Evolutionary conservation across 176 grass and related monocot genomes (phyloP), one percentile per base, ranked within the genome.

Genomic region (Puya raimondii): DNA sequence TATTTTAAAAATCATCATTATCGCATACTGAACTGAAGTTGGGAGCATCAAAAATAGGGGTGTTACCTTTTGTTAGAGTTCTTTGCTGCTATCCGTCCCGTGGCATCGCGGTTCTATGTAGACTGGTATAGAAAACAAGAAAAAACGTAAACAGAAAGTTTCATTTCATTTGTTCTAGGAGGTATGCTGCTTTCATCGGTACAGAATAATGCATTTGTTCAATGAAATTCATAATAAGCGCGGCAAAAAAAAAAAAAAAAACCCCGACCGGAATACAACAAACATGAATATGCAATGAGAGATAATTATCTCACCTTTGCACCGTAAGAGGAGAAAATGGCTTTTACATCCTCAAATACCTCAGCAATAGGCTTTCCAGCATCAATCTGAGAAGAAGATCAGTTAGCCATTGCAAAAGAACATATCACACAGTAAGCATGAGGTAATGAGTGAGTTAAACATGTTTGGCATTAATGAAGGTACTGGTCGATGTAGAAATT

Each of bases 281-380:
- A 8, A 17, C n/a, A 59, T 59, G 54, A 15, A 59, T 59, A 59
- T 59, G 14, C 54, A 59, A 59, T 59, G 16, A 21, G 20, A 14
- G 54, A 22, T 58, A 69, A 54, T 51, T 59, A 66, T 49, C 54
- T 33, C 72, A 82, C 81, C 72, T 81, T 83, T 67, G 57, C 17
- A 50, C 50, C 48, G 64, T 74, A 79, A 0, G 78, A 53, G 65
- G 68, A 68, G 72, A 84, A 88, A 52, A 88, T 74, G 52, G 53
- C 67, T 83, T 88, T 81, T 21, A 88, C 75, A 81, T 88, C 78
- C 54, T 88, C 65, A 80, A 81, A 88, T 50, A 88, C 78, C 64
- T 88, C 81, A 74, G 49, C 16, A 63, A 80, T 52, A 69, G 74
- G 61, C 50, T 88, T 88, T 74, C 68, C 76, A 49, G 74, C 78